Evolutionary conservation across 495 filamentous ascomycete genomes (phyloP).

Genomic region (Lineolata rhizophorae): DNA sequence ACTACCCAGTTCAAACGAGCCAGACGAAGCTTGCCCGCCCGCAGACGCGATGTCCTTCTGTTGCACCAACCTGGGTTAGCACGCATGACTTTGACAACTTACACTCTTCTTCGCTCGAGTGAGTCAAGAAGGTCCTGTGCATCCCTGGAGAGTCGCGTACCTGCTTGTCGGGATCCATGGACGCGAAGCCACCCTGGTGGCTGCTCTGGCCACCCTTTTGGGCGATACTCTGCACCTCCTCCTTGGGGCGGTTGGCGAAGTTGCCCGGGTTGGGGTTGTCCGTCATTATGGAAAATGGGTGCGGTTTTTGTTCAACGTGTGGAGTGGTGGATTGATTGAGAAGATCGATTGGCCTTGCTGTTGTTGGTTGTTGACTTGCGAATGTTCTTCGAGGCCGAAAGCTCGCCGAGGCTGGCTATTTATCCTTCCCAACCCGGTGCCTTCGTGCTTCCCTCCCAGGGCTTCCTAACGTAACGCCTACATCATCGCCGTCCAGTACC

Average conservation of each 20-base stretch:
- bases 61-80: neutral
- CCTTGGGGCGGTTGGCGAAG: conserved; percentile 38
- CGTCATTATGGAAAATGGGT: conserved; percentile 20
- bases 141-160: conserved; percentile 3
- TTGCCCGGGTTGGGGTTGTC: conserved; percentile 35
- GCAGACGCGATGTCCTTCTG: conserved; percentile 12
- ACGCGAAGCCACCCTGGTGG: conserved; percentile 11
- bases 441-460: too few relatives aligned
- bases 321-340: neutral
- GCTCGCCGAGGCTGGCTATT: too few relatives aligned
- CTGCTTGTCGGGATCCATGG: conserved; percentile 15
- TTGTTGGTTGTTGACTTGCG: too few relatives aligned
- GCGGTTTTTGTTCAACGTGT: conserved; percentile 3
- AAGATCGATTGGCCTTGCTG: too few relatives aligned
- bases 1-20: conserved; percentile 25
- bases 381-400: too few relatives aligned
- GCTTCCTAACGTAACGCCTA: too few relatives aligned
- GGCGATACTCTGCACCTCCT: conserved; percentile 31
- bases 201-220: conserved; percentile 29
- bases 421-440: too few relatives aligned
- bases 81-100: too few relatives aligned
- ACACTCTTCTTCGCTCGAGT: too few relatives aligned
- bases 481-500: too few relatives aligned
- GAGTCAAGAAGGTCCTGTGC: neutral
- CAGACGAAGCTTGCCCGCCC: conserved; percentile 13